Evolutionary conservation across 1,139 yeast genomes (phyloP), one percentile per base, ranked within the genome.

Genomic region (Blastobotrys capitulatus): DNA sequence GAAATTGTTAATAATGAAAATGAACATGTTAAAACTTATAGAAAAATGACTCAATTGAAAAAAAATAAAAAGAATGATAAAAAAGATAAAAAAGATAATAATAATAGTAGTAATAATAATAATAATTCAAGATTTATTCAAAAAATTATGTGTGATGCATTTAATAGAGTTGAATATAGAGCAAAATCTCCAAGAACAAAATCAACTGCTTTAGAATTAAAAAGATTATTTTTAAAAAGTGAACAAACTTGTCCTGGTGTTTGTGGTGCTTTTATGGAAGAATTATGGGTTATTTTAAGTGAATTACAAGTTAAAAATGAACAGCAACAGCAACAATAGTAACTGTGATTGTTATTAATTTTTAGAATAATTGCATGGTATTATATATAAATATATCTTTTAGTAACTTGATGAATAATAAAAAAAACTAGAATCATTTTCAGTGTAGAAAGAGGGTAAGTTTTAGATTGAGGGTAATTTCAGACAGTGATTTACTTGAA

Each of bases 221-320:
- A 47, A 10, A 26, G 42, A 26, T 12, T 45, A 20, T 46, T 42
- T 42, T 34, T 51, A 25, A 27, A 60, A n/a, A 72, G 73, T 49
- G 89, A 83, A 59, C 55, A 60, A 38, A 63, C 67, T n/a, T 78
- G 77, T 52, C 83, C 86, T 0, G 90, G 90, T 0, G 67, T 83
- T 34, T 68, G 79, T 50, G 82, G 79, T 52, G 85, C 85, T 0
- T 70, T 83, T n/a, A 69, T 81, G 32, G 86, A 82, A 63, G 88
- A 83, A 59, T 63, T 77, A 20, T 70, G 72, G 64, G 50, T 46
- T 12, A 38, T 52, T 15, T 32, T 51, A 38, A 29, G 39, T 15
- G 41, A 29, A 19, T 20, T 47, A 13, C 45, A 46, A 26, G n/a
- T n/a, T 34, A 16, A 31, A 35, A 45, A 13, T 29, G 32, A 6